Evolutionary conservation across 306 rosid species (phyloP), one percentile per base, ranked within the genome.

Genomic region (Corylus americana): DNA sequence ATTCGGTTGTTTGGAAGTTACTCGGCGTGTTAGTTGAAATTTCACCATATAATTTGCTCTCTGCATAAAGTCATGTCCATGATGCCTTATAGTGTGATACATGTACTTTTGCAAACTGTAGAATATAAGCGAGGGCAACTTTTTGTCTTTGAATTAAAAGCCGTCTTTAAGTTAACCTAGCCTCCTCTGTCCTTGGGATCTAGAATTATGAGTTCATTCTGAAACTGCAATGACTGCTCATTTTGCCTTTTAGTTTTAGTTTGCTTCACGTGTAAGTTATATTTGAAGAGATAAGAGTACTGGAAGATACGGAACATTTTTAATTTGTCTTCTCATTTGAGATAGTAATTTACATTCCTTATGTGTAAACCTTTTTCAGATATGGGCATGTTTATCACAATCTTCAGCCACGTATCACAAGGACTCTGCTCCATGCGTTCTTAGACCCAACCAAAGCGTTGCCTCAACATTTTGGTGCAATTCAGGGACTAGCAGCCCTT

Each of bases 401-500:
- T 81, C 97, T 95, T 88, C 98, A 86, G 84, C 87, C 97, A 39
- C 97, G 96, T 62, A 78, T 92, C 84, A 92, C 92, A 6, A 91
- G 85, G 86, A 92, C 98, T 53, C 86, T 92, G 81, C 91, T 94
- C 69, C 97, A 92, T 72, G 71, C 94, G 70, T 94, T 94, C 90
- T 85, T 94, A 84, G 98, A 94, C 83, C 95, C 98, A 74, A 80
- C 88, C 76, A 94, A 91, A 87, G 63, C 91, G 70, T 83, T 92
- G 63, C 81, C 98, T 82, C 97, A 92, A 82, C 97, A 94, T 81
- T 94, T 92, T 85, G 98, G 98, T 71, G 97, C 97, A 81, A 90
- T 92, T 85, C 92, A 92, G 86, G 97, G 97, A 74, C 86, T 92
- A 83, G 82, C 91, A 86, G 97, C 91, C 76, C 92, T 94, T 81